Conservation (phyloP, 768 basidiomycete species). For the Gloeophyllum trabeum region DNA sequence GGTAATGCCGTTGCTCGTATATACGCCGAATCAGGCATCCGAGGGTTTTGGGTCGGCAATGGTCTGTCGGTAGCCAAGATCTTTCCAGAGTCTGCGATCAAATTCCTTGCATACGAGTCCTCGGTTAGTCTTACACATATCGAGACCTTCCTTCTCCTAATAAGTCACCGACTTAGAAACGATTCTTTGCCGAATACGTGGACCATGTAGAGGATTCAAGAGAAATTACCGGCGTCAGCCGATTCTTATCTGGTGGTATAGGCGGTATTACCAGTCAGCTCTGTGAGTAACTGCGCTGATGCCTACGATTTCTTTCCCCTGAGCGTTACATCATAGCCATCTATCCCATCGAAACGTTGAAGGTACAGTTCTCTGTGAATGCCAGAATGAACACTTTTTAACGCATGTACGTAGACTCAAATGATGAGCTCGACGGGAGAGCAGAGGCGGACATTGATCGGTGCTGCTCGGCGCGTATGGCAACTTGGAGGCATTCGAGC, state of each 20-base stretch:
- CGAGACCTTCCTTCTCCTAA: slow-evolving; percentile 5
- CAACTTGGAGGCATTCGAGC: slow-evolving; percentile 65
- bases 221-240: slow-evolving; percentile 82
- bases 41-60: slow-evolving; percentile 98
- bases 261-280: slow-evolving; percentile 93
- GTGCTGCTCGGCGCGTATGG: slow-evolving; percentile 70
- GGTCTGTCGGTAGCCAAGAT: slow-evolving; percentile 91
- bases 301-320: slow-evolving; percentile 6
- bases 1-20: slow-evolving; percentile 66
- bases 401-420: slow-evolving; percentile 74
- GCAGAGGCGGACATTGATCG: slow-evolving; percentile 43
- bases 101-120: slow-evolving; percentile 92
- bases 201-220: slow-evolving; percentile 84
- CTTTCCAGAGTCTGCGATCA: slow-evolving; percentile 97
- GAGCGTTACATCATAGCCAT: slow-evolving; percentile 46
- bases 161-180: slow-evolving; percentile 50
- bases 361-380: too few relatives aligned
- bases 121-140: slow-evolving; percentile 40
- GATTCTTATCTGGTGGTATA: slow-evolving; percentile 92
- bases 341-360: slow-evolving; percentile 94
- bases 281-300: slow-evolving; percentile 35
- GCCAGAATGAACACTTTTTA: too few relatives aligned
- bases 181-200: slow-evolving; percentile 83
- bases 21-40: slow-evolving; percentile 80
- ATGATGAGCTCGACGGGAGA: slow-evolving; percentile 84